Evolutionary conservation across 1,139 yeast genomes (phyloP).

Genomic region (Taphrina pruni): DNA sequence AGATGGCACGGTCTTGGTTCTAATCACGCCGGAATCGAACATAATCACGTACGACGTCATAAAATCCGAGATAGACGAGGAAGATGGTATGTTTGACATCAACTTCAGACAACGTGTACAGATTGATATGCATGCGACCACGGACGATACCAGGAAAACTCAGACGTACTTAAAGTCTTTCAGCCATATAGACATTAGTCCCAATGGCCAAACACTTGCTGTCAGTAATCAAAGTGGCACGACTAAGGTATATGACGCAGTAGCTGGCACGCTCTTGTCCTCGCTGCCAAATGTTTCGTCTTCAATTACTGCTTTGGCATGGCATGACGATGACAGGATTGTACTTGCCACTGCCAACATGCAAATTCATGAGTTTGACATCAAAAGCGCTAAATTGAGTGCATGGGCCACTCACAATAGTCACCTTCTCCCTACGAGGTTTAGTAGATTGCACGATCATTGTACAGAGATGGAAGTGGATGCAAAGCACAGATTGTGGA

Average conservation of each 20-base stretch:
- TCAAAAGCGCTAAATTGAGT: constrained; percentile 57
- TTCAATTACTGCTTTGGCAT: constrained; percentile 67
- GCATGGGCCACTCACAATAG: constrained; percentile 82
- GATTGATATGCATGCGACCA: constrained; percentile 42
- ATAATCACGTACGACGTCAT: constrained; percentile 59
- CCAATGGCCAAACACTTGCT: constrained; percentile 58
- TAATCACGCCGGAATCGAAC: constrained; percentile 72
- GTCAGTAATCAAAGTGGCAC: constrained; percentile 69
- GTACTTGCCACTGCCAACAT: constrained; percentile 70
- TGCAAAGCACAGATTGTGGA: constrained; percentile 61
- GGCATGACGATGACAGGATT: constrained; percentile 55
- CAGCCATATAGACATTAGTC: constrained; percentile 60
- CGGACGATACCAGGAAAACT: constrained; percentile 26
- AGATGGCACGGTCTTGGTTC: constrained; percentile 56
- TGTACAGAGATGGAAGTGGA: constrained; percentile 70
- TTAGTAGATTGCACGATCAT: constrained; percentile 65
- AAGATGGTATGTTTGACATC: constrained; percentile 56
- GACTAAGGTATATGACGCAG: constrained; percentile 61
- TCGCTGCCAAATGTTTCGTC: constrained; percentile 60
- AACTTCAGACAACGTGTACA: constrained; percentile 43
- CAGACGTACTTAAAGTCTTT: constrained; percentile 53
- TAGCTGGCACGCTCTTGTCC: constrained; percentile 45
- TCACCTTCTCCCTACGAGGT: constrained; percentile 72
- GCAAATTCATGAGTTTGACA: constrained; percentile 70
- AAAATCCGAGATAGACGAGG: constrained; percentile 51